Evolutionary conservation across 768 basidiomycete genomes (phyloP).

Genomic region (Hemileccinum rubropunctum): DNA sequence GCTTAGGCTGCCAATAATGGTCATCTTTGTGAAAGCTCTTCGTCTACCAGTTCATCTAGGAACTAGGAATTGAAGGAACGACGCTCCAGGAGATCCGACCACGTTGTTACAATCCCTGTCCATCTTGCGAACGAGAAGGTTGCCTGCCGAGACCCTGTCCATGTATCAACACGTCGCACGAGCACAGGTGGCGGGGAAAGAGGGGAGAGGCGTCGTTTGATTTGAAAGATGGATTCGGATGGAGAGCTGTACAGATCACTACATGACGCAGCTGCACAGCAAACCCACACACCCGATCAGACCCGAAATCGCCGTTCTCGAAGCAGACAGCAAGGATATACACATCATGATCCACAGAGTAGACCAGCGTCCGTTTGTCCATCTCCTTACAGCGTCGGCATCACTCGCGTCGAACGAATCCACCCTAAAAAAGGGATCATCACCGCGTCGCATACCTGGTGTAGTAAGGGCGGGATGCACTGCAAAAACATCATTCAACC

Average conservation of each 20-base stretch:
- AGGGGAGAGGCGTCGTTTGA: not conserved
- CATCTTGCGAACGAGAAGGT: conserved; percentile 75
- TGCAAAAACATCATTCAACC: conserved; percentile 20
- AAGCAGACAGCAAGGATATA: conserved; percentile 74
- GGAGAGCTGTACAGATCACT: not conserved
- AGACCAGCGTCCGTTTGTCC: conserved; percentile 77
- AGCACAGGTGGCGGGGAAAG: not conserved
- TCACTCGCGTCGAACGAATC: too few species aligned
- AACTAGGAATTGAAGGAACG: conserved; percentile 77
- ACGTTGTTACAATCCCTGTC: conserved; percentile 91
- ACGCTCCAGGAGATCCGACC: conserved; percentile 88
- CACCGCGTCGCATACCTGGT: conserved; percentile 73
- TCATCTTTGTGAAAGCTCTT: too few species aligned
- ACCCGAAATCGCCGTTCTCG: conserved; percentile 79
- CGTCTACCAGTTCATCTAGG: conserved; percentile 63
- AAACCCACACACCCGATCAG: conserved; percentile 90
- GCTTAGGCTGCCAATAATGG: too few species aligned
- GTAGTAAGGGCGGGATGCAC: conserved; percentile 76
- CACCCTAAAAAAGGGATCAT: too few species aligned
- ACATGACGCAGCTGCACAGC: conserved; percentile 70
- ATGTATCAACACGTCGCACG: not conserved
- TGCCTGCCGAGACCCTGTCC: conserved; percentile 79
- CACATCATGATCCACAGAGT: conserved; percentile 64
- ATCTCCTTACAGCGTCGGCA: conserved; percentile 50
- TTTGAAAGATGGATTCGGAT: not conserved